These are phyloP conservation scores for Alternaria ethzedia DNA, from an alignment of 2,329 filamentous ascomycete species.

Conservation along the genomic window DNA sequence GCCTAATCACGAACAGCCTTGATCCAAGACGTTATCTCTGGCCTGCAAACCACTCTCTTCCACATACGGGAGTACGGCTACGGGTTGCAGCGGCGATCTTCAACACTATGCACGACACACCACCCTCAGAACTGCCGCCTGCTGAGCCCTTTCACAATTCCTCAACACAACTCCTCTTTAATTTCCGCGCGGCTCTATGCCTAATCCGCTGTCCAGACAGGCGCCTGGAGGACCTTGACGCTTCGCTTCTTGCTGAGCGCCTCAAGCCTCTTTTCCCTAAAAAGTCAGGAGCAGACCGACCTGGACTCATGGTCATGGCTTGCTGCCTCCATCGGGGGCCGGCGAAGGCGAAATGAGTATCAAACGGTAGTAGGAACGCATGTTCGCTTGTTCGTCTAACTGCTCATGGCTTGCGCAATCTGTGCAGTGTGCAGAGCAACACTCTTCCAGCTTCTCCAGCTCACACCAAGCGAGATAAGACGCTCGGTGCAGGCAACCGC, in stretches of 20 bases:
- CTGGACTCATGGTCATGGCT: slow-evolving; percentile 24
- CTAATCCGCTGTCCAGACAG: slow-evolving; percentile 6
- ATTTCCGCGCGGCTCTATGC: slow-evolving; percentile 20
- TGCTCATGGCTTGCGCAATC: slow-evolving; percentile 27
- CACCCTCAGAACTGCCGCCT: slow-evolving; percentile 27
- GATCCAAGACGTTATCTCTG: slow-evolving; percentile 30
- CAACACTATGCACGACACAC: slow-evolving; percentile 6
- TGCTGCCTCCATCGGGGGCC: slow-evolving; percentile 17
- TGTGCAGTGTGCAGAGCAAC: slow-evolving; percentile 4
- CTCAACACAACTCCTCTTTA: slow-evolving; percentile 30
- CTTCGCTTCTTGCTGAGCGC: slow-evolving; percentile 33
- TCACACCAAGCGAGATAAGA: slow-evolving; percentile 36
- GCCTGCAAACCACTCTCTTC: slow-evolving; percentile 14
- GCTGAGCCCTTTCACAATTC: slow-evolving; percentile 12
- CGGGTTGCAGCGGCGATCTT: slow-evolving; percentile 24
- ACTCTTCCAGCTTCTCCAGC: slow-evolving; percentile 1
- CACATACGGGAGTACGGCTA: slow-evolving; percentile 19
- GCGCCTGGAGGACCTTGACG: slow-evolving; percentile 15
- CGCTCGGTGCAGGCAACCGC: slow-evolving; percentile 18
- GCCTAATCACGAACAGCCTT: slow-evolving; percentile 13
- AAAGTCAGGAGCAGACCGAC: slow-evolving; percentile 25
- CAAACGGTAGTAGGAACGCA: slow-evolving; percentile 35
- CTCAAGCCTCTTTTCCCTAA: slow-evolving; percentile 28
- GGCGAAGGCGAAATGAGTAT: slow-evolving; percentile 33
- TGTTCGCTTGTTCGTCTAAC: slow-evolving; percentile 26